Conservation (phyloP, 2,329 filamentous ascomycete genomes). For the Curvularia sp. region DNA sequence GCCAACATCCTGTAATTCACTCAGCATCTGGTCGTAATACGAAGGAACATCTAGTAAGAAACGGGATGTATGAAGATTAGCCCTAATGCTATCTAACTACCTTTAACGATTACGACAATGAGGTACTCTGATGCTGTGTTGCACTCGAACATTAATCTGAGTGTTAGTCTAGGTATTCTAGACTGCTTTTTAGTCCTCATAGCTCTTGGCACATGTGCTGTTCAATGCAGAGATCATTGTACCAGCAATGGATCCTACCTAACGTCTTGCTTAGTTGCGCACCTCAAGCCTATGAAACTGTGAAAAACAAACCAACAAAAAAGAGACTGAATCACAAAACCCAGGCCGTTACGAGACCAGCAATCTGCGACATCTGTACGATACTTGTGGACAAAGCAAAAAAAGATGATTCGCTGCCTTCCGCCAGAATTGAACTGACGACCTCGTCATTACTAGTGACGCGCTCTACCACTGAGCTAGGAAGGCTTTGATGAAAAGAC, state of each 20-base stretch:
- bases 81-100: not conserved
- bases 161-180: not conserved
- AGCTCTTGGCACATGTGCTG: not conserved
- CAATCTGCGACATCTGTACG: not conserved
- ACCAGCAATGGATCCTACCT: not conserved
- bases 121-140: not conserved
- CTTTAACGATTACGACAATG: not conserved
- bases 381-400: not conserved
- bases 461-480: constrained; percentile 44
- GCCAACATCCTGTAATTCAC: not conserved
- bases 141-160: not conserved
- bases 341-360: not conserved
- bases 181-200: not conserved
- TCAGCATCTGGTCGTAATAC: not conserved
- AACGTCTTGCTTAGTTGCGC: not conserved
- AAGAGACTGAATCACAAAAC: not conserved
- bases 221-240: not conserved
- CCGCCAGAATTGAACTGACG: constrained; percentile 41
- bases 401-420: constrained; percentile 17
- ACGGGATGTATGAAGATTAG: not conserved
- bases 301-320: constrained; percentile 10
- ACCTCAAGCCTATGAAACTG: not conserved
- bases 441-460: constrained; percentile 45
- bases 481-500: constrained; percentile 21
- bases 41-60: not conserved